These are phyloP conservation scores for Nemania diffusa DNA, from an alignment of 2,329 filamentous ascomycete species.

Conservation along the genomic window DNA sequence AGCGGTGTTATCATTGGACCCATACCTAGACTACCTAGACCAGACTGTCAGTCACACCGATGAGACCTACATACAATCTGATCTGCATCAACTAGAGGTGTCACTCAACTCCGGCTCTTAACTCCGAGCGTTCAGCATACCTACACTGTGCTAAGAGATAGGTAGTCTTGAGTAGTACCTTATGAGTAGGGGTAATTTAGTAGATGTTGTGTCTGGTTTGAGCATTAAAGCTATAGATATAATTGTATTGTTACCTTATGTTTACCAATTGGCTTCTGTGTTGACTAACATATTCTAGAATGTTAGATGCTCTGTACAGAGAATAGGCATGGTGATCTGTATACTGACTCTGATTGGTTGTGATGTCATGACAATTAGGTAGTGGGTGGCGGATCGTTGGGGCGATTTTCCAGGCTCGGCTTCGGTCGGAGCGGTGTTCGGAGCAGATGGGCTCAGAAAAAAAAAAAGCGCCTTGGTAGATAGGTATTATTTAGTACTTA, in stretches of 20 bases:
- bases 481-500: background rate
- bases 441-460: slow-evolving; percentile 11
- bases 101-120: slow-evolving; percentile 23
- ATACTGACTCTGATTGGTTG: slow-evolving; percentile 39
- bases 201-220: background rate
- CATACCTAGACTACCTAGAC: too few relatives aligned
- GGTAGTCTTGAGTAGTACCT: background rate
- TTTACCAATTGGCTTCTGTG: background rate
- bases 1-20: slow-evolving; percentile 5
- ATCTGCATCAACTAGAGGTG: slow-evolving; percentile 1
- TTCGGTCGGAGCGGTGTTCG: slow-evolving; percentile 29
- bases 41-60: slow-evolving; percentile 26
- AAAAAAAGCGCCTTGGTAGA: slow-evolving; percentile 1
- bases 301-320: too few relatives aligned
- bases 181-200: background rate
- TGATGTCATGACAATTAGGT: slow-evolving; percentile 40
- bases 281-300: too few relatives aligned
- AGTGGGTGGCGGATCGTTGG: background rate
- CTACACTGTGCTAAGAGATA: background rate
- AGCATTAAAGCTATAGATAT: too few relatives aligned
- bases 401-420: slow-evolving; percentile 12
- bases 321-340: too few relatives aligned
- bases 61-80: slow-evolving; percentile 6
- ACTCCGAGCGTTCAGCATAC: slow-evolving; percentile 16
- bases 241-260: too few relatives aligned